Conservation (phyloP, 2,329 filamentous ascomycete species). For the Neoscytalidium dimidiatum region DNA sequence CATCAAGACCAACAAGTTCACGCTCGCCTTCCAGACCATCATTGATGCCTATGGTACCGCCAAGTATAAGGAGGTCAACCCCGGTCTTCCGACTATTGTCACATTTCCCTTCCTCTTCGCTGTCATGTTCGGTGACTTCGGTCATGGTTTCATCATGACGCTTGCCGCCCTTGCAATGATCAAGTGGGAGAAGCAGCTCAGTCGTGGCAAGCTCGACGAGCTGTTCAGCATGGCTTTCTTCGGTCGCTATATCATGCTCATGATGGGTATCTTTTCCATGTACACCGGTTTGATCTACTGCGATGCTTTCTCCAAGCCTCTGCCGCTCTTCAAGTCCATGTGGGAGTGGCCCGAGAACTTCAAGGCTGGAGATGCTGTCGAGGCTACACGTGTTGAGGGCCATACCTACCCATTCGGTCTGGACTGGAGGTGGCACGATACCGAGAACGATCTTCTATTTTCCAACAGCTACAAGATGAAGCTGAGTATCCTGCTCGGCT, state of each 20-base stretch:
- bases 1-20: slow-evolving; percentile 98
- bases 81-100: slow-evolving; percentile 89
- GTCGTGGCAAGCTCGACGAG: slow-evolving; percentile 88
- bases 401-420: slow-evolving; percentile 95
- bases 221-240: slow-evolving; percentile 99
- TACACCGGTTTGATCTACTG: slow-evolving; percentile 98
- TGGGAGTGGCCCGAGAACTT: slow-evolving; percentile 82
- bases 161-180: slow-evolving; percentile 87
- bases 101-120: slow-evolving; percentile 99
- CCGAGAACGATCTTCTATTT: slow-evolving; percentile 93
- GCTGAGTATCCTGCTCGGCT: slow-evolving; percentile 95
- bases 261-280: slow-evolving; percentile 97
- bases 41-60: slow-evolving; percentile 98
- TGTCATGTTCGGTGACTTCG: slow-evolving; percentile 99
- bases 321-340: slow-evolving; percentile 84
- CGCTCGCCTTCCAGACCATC: slow-evolving; percentile 96
- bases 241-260: slow-evolving; percentile 94
- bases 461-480: slow-evolving; percentile 99
- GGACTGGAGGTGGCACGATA: slow-evolving; percentile 95
- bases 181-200: slow-evolving; percentile 86
- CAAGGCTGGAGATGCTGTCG: slow-evolving; percentile 64
- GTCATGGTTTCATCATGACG: slow-evolving; percentile 89
- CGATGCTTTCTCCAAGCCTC: slow-evolving; percentile 91
- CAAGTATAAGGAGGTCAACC: slow-evolving; percentile 97
- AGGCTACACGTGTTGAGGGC: slow-evolving; percentile 63